These are phyloP conservation scores for Ceratorhiza oryzae-sativae DNA, from an alignment of 1,284 basidiomycete genomes.

Conservation along the genomic window DNA sequence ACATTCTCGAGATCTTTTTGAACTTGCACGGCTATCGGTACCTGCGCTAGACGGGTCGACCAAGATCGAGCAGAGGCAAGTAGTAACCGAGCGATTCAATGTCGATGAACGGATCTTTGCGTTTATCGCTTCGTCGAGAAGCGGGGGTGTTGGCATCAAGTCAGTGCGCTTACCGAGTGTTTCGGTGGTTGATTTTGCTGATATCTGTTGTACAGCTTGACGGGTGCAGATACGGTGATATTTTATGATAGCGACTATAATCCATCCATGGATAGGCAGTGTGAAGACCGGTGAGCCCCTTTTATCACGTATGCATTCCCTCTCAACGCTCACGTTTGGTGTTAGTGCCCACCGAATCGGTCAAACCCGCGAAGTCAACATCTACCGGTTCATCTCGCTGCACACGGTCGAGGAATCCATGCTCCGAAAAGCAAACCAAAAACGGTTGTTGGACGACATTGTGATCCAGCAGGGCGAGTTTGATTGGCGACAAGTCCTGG, in stretches of 20 bases:
- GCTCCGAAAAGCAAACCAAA: slow-evolving; percentile 95
- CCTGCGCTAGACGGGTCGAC: slow-evolving; percentile 90
- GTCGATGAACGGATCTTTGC: slow-evolving; percentile 88
- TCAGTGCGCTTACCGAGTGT: slow-evolving; percentile 52
- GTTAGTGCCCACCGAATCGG: slow-evolving; percentile 89
- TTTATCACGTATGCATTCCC: not conserved
- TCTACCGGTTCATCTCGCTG: slow-evolving; percentile 92
- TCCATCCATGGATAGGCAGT: slow-evolving; percentile 96
- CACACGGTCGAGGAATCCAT: slow-evolving; percentile 97
- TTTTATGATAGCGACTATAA: slow-evolving; percentile 99
- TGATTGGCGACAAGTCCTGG: slow-evolving; percentile 88
- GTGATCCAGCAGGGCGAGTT: slow-evolving; percentile 96
- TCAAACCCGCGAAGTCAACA: slow-evolving; percentile 96
- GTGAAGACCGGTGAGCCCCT: slow-evolving; percentile 81
- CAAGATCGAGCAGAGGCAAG: slow-evolving; percentile 94
- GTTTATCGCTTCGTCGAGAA: slow-evolving; percentile 92
- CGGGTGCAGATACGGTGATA: slow-evolving; percentile 96
- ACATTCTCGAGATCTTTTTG: slow-evolving; percentile 93
- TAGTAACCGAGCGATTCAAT: slow-evolving; percentile 97
- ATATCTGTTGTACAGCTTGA: slow-evolving; percentile 62
- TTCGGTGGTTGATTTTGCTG: slow-evolving; percentile 36
- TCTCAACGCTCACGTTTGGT: not conserved
- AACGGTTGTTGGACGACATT: slow-evolving; percentile 87
- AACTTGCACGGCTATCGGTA: slow-evolving; percentile 95
- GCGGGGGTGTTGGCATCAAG: slow-evolving; percentile 97